Conservation (phyloP, 306 rosid genomes). For the Corylus avellana region DNA sequence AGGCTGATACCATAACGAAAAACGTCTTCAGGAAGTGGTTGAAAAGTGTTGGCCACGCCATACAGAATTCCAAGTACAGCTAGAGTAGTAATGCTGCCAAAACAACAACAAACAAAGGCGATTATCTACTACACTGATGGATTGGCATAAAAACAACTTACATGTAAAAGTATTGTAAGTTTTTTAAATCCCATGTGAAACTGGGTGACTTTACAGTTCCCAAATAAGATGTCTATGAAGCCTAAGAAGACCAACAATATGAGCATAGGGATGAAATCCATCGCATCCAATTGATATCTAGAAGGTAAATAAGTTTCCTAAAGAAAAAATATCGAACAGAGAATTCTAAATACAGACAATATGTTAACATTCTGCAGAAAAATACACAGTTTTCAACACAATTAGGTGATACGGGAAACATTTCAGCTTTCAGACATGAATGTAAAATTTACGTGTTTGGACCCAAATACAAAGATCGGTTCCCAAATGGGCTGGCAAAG, state of each 20-base stretch:
- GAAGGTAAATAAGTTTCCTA: neutral
- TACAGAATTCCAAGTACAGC: conserved; percentile 72
- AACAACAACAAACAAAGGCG: conserved; percentile 18
- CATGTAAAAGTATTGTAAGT: neutral
- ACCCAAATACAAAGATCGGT: conserved; percentile 1
- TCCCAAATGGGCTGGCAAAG: neutral
- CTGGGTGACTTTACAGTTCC: neutral
- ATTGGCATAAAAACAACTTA: neutral
- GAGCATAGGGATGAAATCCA: neutral
- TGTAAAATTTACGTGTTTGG: neutral
- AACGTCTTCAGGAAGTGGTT: conserved; percentile 78
- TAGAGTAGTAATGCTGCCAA: conserved; percentile 80
- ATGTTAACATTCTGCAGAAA: neutral
- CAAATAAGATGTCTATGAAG: neutral
- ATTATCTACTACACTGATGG: neutral
- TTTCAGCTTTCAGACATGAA: conserved; percentile 5
- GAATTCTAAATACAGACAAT: neutral
- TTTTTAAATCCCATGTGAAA: neutral
- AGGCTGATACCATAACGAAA: conserved; percentile 69
- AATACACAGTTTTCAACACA: neutral
- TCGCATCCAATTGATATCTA: neutral
- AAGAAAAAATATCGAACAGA: neutral
- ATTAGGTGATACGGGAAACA: neutral
- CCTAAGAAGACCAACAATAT: neutral
- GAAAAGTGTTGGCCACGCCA: conserved; percentile 59